phyloP scores from a whole-genome alignment of 345 rosid genomes.

The Pugionium dolabratum region DNA sequence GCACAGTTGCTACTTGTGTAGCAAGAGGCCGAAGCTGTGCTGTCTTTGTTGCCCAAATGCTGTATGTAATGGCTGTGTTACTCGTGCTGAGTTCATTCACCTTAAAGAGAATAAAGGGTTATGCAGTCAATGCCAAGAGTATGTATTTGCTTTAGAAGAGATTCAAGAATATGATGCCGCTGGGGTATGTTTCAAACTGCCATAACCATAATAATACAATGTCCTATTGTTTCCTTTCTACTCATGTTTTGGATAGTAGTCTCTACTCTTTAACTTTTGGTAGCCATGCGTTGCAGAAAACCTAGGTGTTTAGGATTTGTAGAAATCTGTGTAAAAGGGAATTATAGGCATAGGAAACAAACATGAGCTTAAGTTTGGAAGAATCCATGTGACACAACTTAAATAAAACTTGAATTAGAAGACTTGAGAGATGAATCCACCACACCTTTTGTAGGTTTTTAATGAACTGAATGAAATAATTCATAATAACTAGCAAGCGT shows the following conservation, averaged over 20 bases:
- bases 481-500: background rate
- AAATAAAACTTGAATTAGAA: background rate
- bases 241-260: background rate
- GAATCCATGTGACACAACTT: constrained; percentile 7
- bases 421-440: background rate
- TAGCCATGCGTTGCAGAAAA: constrained; percentile 1
- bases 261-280: constrained; percentile 13
- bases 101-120: constrained; percentile 36
- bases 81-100: constrained; percentile 25
- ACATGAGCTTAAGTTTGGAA: background rate
- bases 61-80: constrained; percentile 33
- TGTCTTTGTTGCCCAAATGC: constrained; percentile 37
- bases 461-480: background rate
- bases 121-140: constrained; percentile 33
- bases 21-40: constrained; percentile 27
- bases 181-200: constrained; percentile 28
- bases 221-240: constrained; percentile 9
- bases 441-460: background rate
- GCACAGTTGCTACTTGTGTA: constrained; percentile 43
- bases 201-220: background rate
- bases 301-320: constrained; percentile 3
- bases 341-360: background rate
- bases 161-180: constrained; percentile 31
- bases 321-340: background rate
- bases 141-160: constrained; percentile 32